These are phyloP conservation scores for Penicillium longicatenatum DNA, from an alignment of 495 filamentous ascomycete genomes.

Conservation along the genomic window DNA sequence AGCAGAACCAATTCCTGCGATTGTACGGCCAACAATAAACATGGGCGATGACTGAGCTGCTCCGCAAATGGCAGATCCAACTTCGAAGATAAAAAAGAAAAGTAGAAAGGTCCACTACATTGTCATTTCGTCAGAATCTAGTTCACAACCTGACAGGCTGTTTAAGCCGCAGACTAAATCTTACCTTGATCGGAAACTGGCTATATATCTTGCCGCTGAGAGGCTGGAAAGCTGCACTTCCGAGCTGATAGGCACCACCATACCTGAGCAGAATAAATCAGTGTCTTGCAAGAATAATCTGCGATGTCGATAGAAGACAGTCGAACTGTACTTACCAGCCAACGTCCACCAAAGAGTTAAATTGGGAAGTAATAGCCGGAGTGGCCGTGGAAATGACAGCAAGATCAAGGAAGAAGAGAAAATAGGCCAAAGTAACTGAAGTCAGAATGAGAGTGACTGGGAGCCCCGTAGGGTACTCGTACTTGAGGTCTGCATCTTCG, in stretches of 20 bases:
- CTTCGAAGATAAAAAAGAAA: constrained; percentile 61
- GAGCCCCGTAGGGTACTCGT: constrained; percentile 8
- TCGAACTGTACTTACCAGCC: constrained; percentile 33
- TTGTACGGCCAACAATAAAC: constrained; percentile 76
- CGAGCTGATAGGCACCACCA: constrained; percentile 30
- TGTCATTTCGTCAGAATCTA: too few species aligned
- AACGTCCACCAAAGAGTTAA: constrained; percentile 32
- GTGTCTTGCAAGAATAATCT: constrained; percentile 37
- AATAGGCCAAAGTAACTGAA: constrained; percentile 29
- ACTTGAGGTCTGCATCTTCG: constrained; percentile 7
- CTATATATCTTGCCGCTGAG: constrained; percentile 34
- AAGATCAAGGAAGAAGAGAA: constrained; percentile 32
- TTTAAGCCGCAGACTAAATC: neutral
- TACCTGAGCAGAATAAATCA: constrained; percentile 44
- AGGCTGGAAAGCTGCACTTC: constrained; percentile 29
- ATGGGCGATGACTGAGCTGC: constrained; percentile 66
- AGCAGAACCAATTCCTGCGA: constrained; percentile 75
- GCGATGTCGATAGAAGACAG: neutral
- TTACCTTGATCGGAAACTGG: constrained; percentile 29
- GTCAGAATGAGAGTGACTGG: constrained; percentile 17
- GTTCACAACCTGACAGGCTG: too few species aligned
- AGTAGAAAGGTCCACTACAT: constrained; percentile 25
- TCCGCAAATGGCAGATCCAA: constrained; percentile 71
- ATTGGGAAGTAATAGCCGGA: constrained; percentile 32
- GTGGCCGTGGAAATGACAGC: constrained; percentile 31